phyloP scores from a whole-genome alignment of 164 flowering plant species.

The Santalum album region DNA sequence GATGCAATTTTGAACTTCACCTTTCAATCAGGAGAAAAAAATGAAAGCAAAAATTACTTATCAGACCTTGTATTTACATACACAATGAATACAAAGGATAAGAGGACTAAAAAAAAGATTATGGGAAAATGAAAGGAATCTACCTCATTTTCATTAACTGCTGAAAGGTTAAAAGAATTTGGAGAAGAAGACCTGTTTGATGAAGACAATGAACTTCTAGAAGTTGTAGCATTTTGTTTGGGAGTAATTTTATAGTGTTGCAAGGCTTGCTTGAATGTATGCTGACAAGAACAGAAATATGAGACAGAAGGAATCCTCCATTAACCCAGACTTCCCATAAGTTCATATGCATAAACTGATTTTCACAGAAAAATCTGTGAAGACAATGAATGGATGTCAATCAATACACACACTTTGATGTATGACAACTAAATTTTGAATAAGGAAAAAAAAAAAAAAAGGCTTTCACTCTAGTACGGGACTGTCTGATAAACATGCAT shows the following conservation, averaged over 20 bases:
- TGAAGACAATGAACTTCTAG: constrained; percentile 58
- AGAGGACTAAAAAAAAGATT: not conserved
- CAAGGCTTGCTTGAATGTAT: constrained; percentile 83
- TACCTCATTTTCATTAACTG: constrained; percentile 92
- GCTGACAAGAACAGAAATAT: constrained; percentile 29
- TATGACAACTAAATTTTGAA: too few species aligned
- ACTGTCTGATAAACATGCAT: too few species aligned
- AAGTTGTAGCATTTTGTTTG: constrained; percentile 43
- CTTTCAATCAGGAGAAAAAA: constrained; percentile 26
- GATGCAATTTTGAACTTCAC: constrained; percentile 85
- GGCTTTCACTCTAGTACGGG: too few species aligned
- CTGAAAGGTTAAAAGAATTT: constrained; percentile 47
- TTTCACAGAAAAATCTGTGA: not conserved
- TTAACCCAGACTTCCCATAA: not conserved
- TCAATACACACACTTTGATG: too few species aligned
- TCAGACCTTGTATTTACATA: not conserved
- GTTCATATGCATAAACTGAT: not conserved
- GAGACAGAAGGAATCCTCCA: not conserved
- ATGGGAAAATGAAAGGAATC: constrained; percentile 3
- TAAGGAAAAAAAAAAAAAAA: too few species aligned
- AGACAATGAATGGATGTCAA: not conserved
- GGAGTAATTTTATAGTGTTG: constrained; percentile 69
- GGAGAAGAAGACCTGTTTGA: constrained; percentile 86
- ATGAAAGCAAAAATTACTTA: not conserved
- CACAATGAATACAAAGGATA: not conserved